Evolutionary conservation across 2,329 filamentous ascomycete species (phyloP).

Genomic region (Aspergillus ustus): DNA sequence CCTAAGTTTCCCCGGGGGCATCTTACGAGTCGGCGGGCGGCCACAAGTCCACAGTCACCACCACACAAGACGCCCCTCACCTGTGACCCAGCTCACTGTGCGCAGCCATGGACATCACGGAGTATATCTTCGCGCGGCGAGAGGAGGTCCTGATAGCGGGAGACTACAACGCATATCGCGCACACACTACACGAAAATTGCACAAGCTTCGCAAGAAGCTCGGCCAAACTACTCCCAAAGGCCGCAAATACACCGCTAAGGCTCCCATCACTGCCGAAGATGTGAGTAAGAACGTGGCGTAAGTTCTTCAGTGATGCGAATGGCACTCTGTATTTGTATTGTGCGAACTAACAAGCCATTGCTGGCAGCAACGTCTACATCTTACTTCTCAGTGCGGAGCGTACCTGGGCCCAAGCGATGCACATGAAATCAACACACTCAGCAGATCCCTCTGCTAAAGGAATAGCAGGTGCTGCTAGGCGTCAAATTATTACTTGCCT

Average conservation of each 20-base stretch:
- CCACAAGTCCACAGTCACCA: constrained; percentile 20
- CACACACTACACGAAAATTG: constrained; percentile 77
- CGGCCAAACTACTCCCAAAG: constrained; percentile 79
- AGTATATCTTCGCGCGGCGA: constrained; percentile 76
- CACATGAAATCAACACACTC: constrained; percentile 84
- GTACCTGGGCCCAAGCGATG: constrained; percentile 96
- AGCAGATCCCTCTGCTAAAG: constrained; percentile 72
- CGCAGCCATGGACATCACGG: constrained; percentile 81
- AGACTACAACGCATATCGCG: constrained; percentile 85
- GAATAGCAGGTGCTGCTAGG: constrained; percentile 76
- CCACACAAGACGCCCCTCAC: constrained; percentile 5
- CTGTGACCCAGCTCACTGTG: constrained; percentile 9
- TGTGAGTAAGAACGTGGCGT: constrained; percentile 77
- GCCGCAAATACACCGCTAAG: constrained; percentile 81
- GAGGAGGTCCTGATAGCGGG: constrained; percentile 85
- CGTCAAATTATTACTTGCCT: constrained; percentile 88
- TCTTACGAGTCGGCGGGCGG: constrained; percentile 22
- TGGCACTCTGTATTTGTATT: neutral
- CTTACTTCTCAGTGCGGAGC: constrained; percentile 83
- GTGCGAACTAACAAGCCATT: neutral
- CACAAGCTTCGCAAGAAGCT: constrained; percentile 84
- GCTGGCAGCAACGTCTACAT: constrained; percentile 70
- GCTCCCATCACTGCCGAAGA: constrained; percentile 73
- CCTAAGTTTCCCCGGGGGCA: constrained; percentile 8
- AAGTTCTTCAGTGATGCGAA: constrained; percentile 39